Evolutionary conservation across 1,284 basidiomycete genomes (phyloP).

Genomic region (Paramarasmius palmivorus): DNA sequence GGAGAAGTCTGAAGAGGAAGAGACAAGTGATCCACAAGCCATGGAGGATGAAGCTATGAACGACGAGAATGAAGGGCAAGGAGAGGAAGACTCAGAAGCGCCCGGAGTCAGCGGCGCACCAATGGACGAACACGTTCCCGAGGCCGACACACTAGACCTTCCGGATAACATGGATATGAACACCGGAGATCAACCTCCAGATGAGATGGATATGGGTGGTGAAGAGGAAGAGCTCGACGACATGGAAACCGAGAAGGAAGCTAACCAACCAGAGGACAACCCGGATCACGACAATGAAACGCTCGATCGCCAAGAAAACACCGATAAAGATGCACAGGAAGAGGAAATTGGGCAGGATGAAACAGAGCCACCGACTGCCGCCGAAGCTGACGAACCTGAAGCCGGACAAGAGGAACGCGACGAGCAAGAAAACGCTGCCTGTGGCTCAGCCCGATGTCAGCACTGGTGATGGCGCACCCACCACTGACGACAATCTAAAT

Average conservation of each 20-base stretch:
- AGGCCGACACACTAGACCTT: conserved; percentile 80
- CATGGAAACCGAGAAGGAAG: conserved; percentile 33
- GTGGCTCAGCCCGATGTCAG: conserved; percentile 41
- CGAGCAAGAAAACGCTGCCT: conserved; percentile 24
- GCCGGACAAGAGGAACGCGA: conserved; percentile 26
- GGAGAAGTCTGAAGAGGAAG: conserved; percentile 36
- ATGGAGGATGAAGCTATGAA: conserved; percentile 34
- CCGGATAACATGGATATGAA: conserved; percentile 82
- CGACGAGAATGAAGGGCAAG: conserved; percentile 28
- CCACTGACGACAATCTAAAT: conserved; percentile 29
- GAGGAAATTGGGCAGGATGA: conserved; percentile 15
- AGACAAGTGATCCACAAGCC: conserved; percentile 30
- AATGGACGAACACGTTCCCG: conserved; percentile 71
- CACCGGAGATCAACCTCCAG: conserved; percentile 37
- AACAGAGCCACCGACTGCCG: conserved; percentile 17
- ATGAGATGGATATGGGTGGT: conserved; percentile 13
- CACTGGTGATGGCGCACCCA: conserved; percentile 33
- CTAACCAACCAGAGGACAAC: conserved; percentile 34
- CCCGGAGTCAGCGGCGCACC: conserved; percentile 60
- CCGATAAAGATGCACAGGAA: conserved; percentile 21
- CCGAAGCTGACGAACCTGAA: conserved; percentile 27
- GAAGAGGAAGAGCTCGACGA: conserved; percentile 25
- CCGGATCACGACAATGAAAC: conserved; percentile 8
- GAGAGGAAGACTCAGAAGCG: conserved; percentile 39
- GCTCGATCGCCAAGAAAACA: conserved; percentile 15